Base-by-base conservation (phyloP, 306 rosid species). In the Begonia loranthoides region DNA sequence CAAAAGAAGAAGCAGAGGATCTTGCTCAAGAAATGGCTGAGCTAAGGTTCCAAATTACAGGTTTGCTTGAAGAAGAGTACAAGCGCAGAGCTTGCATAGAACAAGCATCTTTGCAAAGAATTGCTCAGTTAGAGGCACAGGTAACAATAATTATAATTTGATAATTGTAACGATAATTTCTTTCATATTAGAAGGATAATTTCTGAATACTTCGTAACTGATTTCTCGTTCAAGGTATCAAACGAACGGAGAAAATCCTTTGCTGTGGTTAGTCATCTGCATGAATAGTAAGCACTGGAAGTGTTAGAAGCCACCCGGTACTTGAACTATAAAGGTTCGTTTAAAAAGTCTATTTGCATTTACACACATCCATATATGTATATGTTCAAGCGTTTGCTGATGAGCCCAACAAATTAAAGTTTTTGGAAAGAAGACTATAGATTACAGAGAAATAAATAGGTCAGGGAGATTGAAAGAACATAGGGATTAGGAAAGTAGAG, bases 11-110 rank as follows among this genome's bases (percentile, higher is more conserved):
- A 75, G 84, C 94, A 48, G 97, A 89, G 68, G 97, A 85, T 56
- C 73, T 85, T 9, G 83, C 92, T 62, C 97, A 89, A 65, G 95
- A 89, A 80, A 85, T 89, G 97, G 97, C 97, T 45, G 97, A 85
- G 76, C 76, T 82, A 56, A 78, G 95, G 70, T 82, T 77, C 81
- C 85, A 66, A 70, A 64, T 82, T 52, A 85, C 90, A 49, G 66
- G 81, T 63, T 74, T 78, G 67, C 87, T 85, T 45, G 97, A 85
- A 76, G 97, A 85, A 74, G 97, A 79, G 75, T 56, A 90, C 65
- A 79, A 71, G 78, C 94, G 87, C 13, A 90, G 97, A 17, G 90
- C 95, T 63, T 70, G 71, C 85, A 66, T 89, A 51, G 97, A 89
- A 69, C 95, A 82, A 45, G 97, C 80, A 45, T 89, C 97, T 61